Conservation (phyloP, 202 grass and related monocot genomes). For the Schoenoplectus tabernaemontani region DNA sequence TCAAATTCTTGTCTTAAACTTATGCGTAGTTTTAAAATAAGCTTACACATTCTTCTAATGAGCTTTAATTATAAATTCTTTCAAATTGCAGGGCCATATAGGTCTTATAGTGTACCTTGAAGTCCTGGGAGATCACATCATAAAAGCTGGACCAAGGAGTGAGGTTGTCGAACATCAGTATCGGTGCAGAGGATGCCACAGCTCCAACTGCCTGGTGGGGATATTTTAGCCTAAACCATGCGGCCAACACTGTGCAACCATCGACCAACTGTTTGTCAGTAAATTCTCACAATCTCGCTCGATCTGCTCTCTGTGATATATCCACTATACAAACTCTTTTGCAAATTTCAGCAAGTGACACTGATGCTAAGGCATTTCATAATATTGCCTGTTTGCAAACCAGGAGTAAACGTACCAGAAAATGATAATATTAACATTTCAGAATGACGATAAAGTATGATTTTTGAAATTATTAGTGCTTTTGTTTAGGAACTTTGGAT, state of each 20-base stretch:
- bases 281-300: not conserved
- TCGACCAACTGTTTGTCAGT: not conserved
- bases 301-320: not conserved
- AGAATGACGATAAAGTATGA: too few species aligned
- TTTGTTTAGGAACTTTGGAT: too few species aligned
- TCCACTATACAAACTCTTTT: not conserved
- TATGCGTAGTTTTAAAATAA: too few species aligned
- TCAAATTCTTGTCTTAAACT: too few species aligned
- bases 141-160: constrained; percentile 73
- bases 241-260: constrained; percentile 51
- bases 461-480: too few species aligned
- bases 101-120: constrained; percentile 34
- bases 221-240: constrained; percentile 92
- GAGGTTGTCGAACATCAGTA: constrained; percentile 74
- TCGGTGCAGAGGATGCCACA: constrained; percentile 69
- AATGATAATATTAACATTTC: too few species aligned
- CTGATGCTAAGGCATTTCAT: too few species aligned
- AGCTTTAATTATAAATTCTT: too few species aligned
- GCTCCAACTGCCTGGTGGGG: constrained; percentile 74
- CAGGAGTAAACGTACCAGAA: too few species aligned
- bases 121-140: constrained; percentile 66
- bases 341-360: too few species aligned
- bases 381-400: too few species aligned
- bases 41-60: too few species aligned
- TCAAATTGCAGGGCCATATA: not conserved